A percentile compares a stretch with the other conserved stretches of the same genome.
phyloP scores from a whole-genome alignment of 768 basidiomycete species.

The Hemileccinum impolitum region DNA sequence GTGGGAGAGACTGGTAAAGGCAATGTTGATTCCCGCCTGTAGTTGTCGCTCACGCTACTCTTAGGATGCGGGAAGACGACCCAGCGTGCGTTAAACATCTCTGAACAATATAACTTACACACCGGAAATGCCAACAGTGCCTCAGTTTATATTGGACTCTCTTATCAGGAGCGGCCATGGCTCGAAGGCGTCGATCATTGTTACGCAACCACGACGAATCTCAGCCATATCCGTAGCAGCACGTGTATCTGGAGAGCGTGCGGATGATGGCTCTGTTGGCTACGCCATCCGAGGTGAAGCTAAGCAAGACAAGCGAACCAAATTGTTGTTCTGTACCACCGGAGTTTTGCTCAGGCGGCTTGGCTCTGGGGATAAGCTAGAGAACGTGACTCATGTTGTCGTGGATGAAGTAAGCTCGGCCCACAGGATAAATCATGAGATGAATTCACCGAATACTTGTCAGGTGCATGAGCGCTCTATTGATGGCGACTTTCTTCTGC shows the following conservation, averaged over 20 bases:
- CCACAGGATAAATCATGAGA: background rate
- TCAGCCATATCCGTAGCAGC: slow-evolving; percentile 87
- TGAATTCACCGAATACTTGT: background rate
- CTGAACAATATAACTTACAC: background rate
- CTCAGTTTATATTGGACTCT: slow-evolving; percentile 87
- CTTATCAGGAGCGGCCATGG: slow-evolving; percentile 63
- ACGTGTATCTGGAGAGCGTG: slow-evolving; percentile 79
- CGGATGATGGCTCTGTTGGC: slow-evolving; percentile 75
- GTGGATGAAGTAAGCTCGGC: slow-evolving; percentile 73
- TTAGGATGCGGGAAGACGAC: slow-evolving; percentile 89
- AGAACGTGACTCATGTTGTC: slow-evolving; percentile 76
- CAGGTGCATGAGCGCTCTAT: slow-evolving; percentile 91
- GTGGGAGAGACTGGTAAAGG: slow-evolving; percentile 83
- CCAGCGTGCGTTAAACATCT: slow-evolving; percentile 48
- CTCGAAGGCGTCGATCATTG: slow-evolving; percentile 66
- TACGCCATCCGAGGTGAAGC: slow-evolving; percentile 89
- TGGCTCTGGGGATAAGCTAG: slow-evolving; percentile 66
- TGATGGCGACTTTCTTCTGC: slow-evolving; percentile 84
- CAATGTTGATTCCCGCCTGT: background rate
- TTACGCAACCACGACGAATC: slow-evolving; percentile 88
- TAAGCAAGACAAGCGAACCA: slow-evolving; percentile 61
- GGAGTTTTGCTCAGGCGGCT: slow-evolving; percentile 86
- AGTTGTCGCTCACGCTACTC: slow-evolving; percentile 1
- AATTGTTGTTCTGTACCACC: slow-evolving; percentile 88
- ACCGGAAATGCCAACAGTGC: slow-evolving; percentile 44